Evolutionary conservation across 1,284 basidiomycete species (phyloP).

Genomic region (Malassezia yamatoensis): DNA sequence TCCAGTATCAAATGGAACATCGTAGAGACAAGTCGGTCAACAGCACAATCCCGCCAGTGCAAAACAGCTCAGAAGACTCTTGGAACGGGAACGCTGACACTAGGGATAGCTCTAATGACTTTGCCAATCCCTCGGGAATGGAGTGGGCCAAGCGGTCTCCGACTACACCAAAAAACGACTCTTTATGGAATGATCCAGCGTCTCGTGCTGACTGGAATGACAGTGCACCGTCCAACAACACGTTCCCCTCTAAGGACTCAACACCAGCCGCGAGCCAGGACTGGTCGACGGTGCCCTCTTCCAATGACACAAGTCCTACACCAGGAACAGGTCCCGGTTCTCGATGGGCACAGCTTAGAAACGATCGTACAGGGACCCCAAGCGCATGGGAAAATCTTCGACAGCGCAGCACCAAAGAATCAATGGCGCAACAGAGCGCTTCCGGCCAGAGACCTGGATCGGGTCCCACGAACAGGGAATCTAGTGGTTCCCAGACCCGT

Average conservation of each 20-base stretch:
- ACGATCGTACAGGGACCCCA: constrained; percentile 4
- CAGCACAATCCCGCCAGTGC: background rate
- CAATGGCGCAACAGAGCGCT: background rate
- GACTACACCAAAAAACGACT: background rate
- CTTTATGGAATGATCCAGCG: background rate
- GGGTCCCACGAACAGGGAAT: background rate
- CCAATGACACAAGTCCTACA: background rate
- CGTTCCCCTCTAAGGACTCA: background rate
- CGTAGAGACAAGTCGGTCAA: background rate
- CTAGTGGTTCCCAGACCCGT: background rate
- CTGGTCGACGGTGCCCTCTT: constrained; percentile 8
- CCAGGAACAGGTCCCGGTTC: background rate
- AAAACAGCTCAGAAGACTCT: background rate
- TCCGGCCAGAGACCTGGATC: background rate
- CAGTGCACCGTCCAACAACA: too few relatives aligned
- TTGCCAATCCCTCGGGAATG: too few relatives aligned
- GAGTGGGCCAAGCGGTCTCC: too few relatives aligned
- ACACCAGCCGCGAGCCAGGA: constrained; percentile 4
- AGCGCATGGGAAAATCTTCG: constrained; percentile 17
- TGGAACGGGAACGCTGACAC: too few relatives aligned
- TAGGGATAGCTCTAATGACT: too few relatives aligned
- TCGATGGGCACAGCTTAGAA: constrained; percentile 17
- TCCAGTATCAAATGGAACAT: constrained; percentile 14
- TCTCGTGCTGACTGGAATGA: background rate
- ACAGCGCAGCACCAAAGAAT: constrained; percentile 1